Evolutionary conservation across 202 grass and related monocot genomes (phyloP), one percentile per base, ranked within the genome.

Genomic region (Carex sylvatica): DNA sequence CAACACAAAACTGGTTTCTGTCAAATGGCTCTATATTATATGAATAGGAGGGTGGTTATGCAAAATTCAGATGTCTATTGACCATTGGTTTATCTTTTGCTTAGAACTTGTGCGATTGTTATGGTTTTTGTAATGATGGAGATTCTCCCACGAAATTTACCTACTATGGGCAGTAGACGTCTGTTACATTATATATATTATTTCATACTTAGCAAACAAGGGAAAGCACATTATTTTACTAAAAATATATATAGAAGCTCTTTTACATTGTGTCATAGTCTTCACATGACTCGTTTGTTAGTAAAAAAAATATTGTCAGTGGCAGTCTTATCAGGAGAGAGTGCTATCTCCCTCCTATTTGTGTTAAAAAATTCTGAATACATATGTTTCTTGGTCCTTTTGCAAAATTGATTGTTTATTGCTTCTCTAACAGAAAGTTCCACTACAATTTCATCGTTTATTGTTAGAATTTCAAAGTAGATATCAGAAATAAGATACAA

Each of bases 71-170:
- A 2, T 59, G 7, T 22, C 3, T 19, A 51, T 74, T 53, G 22
- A 4, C 40, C 49, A 38, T 74, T 74, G 22, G 10, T 52, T 52
- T 53, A 74, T 53, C 70, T 74, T 74, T 74, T 74, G 46, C 70
- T 52, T 74, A 53, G 13, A 53, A 74, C 23, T 55, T 54, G 14
- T 74, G 71, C 71, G 71, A 49, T 74, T 52, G 71, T 74, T 55
- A 74, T 74, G 47, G 46, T 12, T 55, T 74, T 24, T 31, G 49
- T 52, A 74, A 74, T 74, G 20, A 54, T 74, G 71, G 47, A 24
- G 68, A 54, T 54, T 74, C 70, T 54, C 47, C 71, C 46, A 74
- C 47, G 71, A 74, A 19, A 74, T 53, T 74, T 74, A 74, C 71
- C 71, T 31, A 74, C 71, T 74, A 54, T 54, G 4, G 44, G 31